These are phyloP conservation scores for Delphinella strobiligena DNA, from an alignment of 2,329 filamentous ascomycete species.

Conservation along the genomic window DNA sequence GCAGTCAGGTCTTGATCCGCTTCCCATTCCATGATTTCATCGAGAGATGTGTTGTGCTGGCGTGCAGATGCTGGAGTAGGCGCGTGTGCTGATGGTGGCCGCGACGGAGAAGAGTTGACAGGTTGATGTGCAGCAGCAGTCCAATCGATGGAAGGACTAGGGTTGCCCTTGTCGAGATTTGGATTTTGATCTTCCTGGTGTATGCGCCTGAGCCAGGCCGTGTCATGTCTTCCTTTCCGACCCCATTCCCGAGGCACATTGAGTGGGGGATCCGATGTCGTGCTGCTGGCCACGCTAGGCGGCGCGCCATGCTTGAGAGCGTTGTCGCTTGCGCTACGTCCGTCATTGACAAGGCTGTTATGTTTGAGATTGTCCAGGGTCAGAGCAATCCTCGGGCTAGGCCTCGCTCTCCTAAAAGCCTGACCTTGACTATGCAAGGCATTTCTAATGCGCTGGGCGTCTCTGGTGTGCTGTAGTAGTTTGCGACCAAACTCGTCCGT, in stretches of 20 bases:
- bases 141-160: too few species aligned
- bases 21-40: too few species aligned
- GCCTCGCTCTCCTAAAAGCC: slow-evolving; percentile 32
- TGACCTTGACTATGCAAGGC: slow-evolving; percentile 20
- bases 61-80: too few species aligned
- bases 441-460: slow-evolving; percentile 27
- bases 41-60: slow-evolving; percentile 12
- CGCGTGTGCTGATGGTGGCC: too few species aligned
- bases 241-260: slow-evolving; percentile 36
- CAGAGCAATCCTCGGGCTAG: slow-evolving; percentile 26
- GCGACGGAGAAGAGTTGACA: too few species aligned
- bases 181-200: slow-evolving; percentile 3
- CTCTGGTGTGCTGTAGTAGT: slow-evolving; percentile 30
- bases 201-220: slow-evolving; percentile 32
- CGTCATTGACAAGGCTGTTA: slow-evolving; percentile 8
- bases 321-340: not conserved
- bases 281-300: slow-evolving; percentile 21
- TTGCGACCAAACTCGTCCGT: slow-evolving; percentile 34
- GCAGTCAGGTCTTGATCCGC: slow-evolving; percentile 32
- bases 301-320: not conserved
- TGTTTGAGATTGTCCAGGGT: slow-evolving; percentile 29
- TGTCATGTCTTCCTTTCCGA: slow-evolving; percentile 28
- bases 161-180: too few species aligned
- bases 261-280: slow-evolving; percentile 29
- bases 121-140: slow-evolving; percentile 9